phyloP scores from a whole-genome alignment of 2,329 filamentous ascomycete species.

The Knoxdaviesia proteae region DNA sequence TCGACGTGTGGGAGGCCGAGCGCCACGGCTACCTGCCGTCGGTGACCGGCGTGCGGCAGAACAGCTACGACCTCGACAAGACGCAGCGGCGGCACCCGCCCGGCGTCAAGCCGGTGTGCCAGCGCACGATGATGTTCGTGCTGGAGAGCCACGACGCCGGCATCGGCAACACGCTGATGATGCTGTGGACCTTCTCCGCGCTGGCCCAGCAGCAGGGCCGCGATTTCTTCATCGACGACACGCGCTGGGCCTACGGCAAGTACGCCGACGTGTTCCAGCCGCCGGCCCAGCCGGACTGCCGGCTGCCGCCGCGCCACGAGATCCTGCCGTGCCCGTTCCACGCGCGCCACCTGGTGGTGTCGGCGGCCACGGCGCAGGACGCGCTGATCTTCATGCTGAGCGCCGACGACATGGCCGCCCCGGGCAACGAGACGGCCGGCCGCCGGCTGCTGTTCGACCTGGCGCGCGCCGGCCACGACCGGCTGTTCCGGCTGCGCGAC shows the following conservation, averaged over 20 bases:
- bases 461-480: conserved; percentile 48
- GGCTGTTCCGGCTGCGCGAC: conserved; percentile 46
- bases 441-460: conserved; percentile 46
- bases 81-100: no score
- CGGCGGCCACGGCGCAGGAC: conserved; percentile 42
- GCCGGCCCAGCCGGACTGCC: conserved; percentile 44
- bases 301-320: conserved; percentile 50
- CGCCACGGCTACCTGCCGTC: conserved; percentile 36
- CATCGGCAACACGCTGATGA: conserved; percentile 55
- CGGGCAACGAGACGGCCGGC: conserved; percentile 6
- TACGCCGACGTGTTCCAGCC: conserved; percentile 53
- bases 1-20: conserved; percentile 58
- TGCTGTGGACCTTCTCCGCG: conserved; percentile 68
- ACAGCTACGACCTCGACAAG: conserved; percentile 17
- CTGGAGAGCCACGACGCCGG: conserved; percentile 55
- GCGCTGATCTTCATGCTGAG: conserved; percentile 24
- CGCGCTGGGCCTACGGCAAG: conserved; percentile 61
- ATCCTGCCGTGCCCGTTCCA: conserved; percentile 63
- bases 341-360: conserved; percentile 55
- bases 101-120: conserved; percentile 29
- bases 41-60: conserved; percentile 24
- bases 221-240: conserved; percentile 70
- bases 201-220: conserved; percentile 53
- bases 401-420: conserved; percentile 24
- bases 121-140: conserved; percentile 54